Percentiles rank a stretch among this genome's conserved stretches.
Conservation (phyloP, 225 moss, liverwort and hornwort species). For the Physcomitrium patens region DNA sequence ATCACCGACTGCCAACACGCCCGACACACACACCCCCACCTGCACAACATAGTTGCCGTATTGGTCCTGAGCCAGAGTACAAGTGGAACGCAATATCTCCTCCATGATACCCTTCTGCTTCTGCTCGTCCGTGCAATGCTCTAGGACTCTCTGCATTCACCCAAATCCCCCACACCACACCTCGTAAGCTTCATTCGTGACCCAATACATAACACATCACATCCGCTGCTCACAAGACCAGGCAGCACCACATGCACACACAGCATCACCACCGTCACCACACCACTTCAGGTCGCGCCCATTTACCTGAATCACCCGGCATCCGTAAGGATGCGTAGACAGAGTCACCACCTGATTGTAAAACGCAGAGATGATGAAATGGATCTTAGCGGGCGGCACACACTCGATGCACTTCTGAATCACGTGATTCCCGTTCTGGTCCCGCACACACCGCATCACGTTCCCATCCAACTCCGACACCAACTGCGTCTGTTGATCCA, state of each 20-base stretch:
- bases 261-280: no score
- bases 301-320: conserved; percentile 72
- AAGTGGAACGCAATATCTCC: conserved; percentile 77
- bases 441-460: conserved; percentile 76
- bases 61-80: conserved; percentile 81
- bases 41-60: conserved; percentile 92
- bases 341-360: conserved; percentile 71
- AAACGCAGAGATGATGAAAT: conserved; percentile 81
- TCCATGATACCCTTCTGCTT: conserved; percentile 93
- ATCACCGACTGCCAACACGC: background rate
- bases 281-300: background rate
- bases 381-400: conserved; percentile 71
- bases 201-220: background rate
- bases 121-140: conserved; percentile 89
- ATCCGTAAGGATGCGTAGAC: conserved; percentile 22
- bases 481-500: conserved; percentile 74
- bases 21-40: conserved; percentile 30
- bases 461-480: conserved; percentile 76
- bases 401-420: conserved; percentile 83
- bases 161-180: background rate
- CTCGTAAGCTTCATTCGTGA: background rate
- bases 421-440: conserved; percentile 80
- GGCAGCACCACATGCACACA: background rate
- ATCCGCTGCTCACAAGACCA: background rate
- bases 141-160: conserved; percentile 73